Percentiles rank a stretch among this genome's conserved stretches.
Evolutionary conservation across 805 yeast genomes (phyloP).

Genomic region (Candida maris): DNA sequence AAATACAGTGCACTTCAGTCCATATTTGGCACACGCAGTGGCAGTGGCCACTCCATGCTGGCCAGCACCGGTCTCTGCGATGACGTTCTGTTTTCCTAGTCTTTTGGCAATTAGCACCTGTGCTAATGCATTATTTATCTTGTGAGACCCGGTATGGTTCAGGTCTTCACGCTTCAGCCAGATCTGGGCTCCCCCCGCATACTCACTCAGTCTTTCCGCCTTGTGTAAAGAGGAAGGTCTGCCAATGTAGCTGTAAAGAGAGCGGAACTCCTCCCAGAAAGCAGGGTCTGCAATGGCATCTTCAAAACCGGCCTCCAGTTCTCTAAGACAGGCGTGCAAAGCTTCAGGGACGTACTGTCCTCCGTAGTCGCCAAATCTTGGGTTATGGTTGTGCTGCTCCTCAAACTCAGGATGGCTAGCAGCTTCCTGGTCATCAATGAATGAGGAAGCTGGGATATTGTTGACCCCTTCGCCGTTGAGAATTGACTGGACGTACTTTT

Average conservation of each 20-base stretch:
- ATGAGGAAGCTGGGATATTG: conserved; percentile 21
- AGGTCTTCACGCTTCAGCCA: conserved; percentile 98
- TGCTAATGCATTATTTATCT: conserved; percentile 79
- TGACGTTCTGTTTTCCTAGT: conserved; percentile 70
- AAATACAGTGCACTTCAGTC: conserved; percentile 86
- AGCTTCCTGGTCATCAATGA: conserved; percentile 16
- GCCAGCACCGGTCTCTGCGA: conserved; percentile 93
- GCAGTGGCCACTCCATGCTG: conserved; percentile 94
- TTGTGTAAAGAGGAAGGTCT: conserved; percentile 91
- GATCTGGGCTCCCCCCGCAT: conserved; percentile 92
- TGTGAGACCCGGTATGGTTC: conserved; percentile 87
- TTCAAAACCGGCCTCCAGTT: conserved; percentile 85
- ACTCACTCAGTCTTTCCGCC: conserved; percentile 85
- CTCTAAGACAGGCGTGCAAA: conserved; percentile 82
- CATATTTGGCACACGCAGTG: conserved; percentile 89
- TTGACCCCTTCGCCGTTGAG: conserved; percentile 52
- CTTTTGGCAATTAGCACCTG: conserved; percentile 78
- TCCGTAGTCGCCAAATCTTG: conserved; percentile 92
- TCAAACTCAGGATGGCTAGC: conserved; percentile 34
- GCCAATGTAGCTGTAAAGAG: conserved; percentile 88
- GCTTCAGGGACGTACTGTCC: conserved; percentile 99
- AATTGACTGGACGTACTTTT: conserved; percentile 63
- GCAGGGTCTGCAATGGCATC: conserved; percentile 81
- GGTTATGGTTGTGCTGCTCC: conserved; percentile 64
- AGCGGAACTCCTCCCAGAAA: conserved; percentile 90